Conservation (phyloP, 495 filamentous ascomycete species). For the Staphylotrichum tortipilum region DNA sequence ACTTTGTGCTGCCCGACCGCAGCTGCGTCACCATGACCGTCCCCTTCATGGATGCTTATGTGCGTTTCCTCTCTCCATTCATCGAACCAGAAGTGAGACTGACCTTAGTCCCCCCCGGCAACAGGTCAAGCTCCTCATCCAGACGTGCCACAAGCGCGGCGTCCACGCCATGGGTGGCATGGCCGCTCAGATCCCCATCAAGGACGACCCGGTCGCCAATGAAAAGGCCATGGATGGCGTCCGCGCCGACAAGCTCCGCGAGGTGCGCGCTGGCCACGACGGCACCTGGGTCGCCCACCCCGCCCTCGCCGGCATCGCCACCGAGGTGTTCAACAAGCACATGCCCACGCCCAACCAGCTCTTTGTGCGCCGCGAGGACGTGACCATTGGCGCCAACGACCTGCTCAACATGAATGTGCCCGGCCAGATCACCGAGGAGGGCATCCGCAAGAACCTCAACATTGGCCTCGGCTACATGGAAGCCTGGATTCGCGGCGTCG, state of each 20-base stretch:
- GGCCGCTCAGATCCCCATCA: conserved; percentile 98
- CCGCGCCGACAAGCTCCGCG: conserved; percentile 89
- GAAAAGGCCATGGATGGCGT: conserved; percentile 92
- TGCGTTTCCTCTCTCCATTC: background rate
- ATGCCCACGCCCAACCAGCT: conserved; percentile 99
- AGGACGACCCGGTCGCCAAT: conserved; percentile 82
- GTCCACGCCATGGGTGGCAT: conserved; percentile 99
- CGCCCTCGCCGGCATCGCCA: conserved; percentile 79
- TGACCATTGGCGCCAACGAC: conserved; percentile 77
- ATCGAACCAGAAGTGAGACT: background rate
- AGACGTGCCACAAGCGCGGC: conserved; percentile 90
- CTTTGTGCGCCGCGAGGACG: conserved; percentile 82
- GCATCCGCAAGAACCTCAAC: conserved; percentile 95
- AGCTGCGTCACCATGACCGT: conserved; percentile 93
- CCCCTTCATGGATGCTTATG: conserved; percentile 96
- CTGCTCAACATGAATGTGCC: conserved; percentile 98
- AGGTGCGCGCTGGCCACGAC: conserved; percentile 92
- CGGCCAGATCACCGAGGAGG: conserved; percentile 85
- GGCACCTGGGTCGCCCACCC: conserved; percentile 97
- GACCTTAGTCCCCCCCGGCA: background rate
- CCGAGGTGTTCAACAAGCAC: conserved; percentile 93
- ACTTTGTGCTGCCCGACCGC: conserved; percentile 90
- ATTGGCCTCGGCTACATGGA: conserved; percentile 99
- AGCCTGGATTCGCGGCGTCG: conserved; percentile 89
- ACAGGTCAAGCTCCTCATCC: conserved; percentile 76